These are phyloP conservation scores for Pseudopithomyces chartarum DNA, from an alignment of 2,329 filamentous ascomycete genomes.

Conservation along the genomic window DNA sequence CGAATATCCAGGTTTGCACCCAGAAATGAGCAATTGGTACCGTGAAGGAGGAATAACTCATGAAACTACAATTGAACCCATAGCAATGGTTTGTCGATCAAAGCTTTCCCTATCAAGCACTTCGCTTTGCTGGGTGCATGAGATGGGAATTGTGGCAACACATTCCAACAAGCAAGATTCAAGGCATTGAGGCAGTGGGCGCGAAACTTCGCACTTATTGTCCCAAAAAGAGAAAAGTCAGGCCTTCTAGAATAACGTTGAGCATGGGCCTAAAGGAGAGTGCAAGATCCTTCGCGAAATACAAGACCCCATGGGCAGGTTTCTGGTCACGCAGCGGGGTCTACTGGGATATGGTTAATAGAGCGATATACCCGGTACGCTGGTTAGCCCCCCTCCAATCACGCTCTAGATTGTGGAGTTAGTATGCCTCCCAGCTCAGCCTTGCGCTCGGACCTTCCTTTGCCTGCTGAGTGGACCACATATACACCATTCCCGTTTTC, in stretches of 20 bases:
- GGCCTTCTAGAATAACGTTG: not conserved
- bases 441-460: constrained; percentile 3
- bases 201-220: too few relatives aligned
- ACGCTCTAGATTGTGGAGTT: not conserved
- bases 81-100: too few relatives aligned
- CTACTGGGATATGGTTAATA: not conserved
- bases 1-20: too few relatives aligned
- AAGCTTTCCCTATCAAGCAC: too few relatives aligned
- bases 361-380: constrained; percentile 5
- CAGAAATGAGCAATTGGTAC: too few relatives aligned
- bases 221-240: too few relatives aligned
- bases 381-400: constrained; percentile 5
- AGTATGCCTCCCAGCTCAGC: constrained; percentile 9
- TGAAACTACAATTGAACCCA: too few relatives aligned
- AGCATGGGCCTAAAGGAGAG: not conserved
- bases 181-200: too few relatives aligned
- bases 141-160: too few relatives aligned
- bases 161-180: too few relatives aligned
- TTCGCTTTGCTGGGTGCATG: too few relatives aligned
- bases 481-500: not conserved
- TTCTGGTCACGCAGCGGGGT: constrained; percentile 4
- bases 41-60: too few relatives aligned
- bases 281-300: not conserved
- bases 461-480: not conserved
- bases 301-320: not conserved